Evolutionary conservation across 495 filamentous ascomycete species (phyloP).

Genomic region (Pyrenula massariospora): DNA sequence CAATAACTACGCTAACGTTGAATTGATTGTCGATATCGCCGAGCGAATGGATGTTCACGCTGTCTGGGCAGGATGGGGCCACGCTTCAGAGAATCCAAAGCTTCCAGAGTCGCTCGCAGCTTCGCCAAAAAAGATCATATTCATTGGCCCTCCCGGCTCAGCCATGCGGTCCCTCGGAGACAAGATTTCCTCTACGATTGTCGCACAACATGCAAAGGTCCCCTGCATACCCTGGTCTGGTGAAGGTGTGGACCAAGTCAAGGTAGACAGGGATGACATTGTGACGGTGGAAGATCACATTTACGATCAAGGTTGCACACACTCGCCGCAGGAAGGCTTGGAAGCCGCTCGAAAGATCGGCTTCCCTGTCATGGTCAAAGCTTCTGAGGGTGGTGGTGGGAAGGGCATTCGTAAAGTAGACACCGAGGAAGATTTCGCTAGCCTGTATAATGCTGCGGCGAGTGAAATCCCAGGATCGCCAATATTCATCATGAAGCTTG

Average conservation of each 20-base stretch:
- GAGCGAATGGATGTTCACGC: constrained; percentile 97
- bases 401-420: constrained; percentile 98
- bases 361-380: constrained; percentile 99
- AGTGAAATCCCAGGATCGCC: constrained; percentile 98
- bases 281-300: constrained; percentile 82
- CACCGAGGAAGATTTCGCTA: constrained; percentile 68
- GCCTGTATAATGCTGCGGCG: constrained; percentile 85
- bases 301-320: constrained; percentile 86
- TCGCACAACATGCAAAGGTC: constrained; percentile 92
- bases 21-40: constrained; percentile 98
- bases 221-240: constrained; percentile 99
- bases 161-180: constrained; percentile 98
- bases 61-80: constrained; percentile 99
- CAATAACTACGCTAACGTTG: constrained; percentile 99
- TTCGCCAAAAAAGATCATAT: constrained; percentile 95
- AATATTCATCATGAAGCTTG: constrained; percentile 99
- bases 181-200: constrained; percentile 99
- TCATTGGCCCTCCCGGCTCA: constrained; percentile 94
- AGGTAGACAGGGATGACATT: constrained; percentile 68
- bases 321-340: constrained; percentile 78
- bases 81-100: constrained; percentile 97
- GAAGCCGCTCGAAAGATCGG: constrained; percentile 80
- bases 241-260: constrained; percentile 74
- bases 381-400: constrained; percentile 97
- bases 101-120: constrained; percentile 90